A percentile compares a stretch with the other conserved stretches of the same genome.
Evolutionary conservation across 768 basidiomycete genomes (phyloP).

Genomic region (Lactarius sp.): DNA sequence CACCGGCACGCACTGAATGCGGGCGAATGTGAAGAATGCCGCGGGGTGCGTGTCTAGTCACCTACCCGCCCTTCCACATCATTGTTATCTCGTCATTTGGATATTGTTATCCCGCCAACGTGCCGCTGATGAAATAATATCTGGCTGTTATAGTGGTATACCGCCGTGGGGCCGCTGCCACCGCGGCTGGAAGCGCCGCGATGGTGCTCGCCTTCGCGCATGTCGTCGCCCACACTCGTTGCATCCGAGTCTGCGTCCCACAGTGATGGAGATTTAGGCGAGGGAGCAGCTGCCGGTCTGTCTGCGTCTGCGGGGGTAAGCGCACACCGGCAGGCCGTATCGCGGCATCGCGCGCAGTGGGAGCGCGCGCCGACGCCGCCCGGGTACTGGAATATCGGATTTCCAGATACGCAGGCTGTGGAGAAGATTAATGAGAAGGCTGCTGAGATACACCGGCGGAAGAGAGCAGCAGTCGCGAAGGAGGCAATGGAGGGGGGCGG

Average conservation of each 20-base stretch:
- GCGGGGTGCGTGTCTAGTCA: constrained; percentile 46
- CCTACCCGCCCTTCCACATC: not conserved
- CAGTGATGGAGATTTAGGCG: not conserved
- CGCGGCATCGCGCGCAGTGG: constrained; percentile 71
- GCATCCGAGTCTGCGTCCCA: not conserved
- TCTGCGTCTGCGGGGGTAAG: constrained; percentile 33
- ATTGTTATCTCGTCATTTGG: not conserved
- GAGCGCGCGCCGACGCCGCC: constrained; percentile 70
- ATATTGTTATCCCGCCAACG: not conserved
- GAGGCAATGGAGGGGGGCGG: constrained; percentile 41
- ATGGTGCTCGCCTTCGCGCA: constrained; percentile 59
- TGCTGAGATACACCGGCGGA: constrained; percentile 63
- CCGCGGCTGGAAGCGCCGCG: constrained; percentile 57
- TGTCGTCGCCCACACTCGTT: constrained; percentile 13
- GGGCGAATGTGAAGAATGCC: constrained; percentile 79
- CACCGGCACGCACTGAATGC: constrained; percentile 64
- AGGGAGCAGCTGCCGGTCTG: not conserved
- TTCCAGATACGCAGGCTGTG: constrained; percentile 81
- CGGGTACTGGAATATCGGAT: constrained; percentile 86
- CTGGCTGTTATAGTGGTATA: constrained; percentile 62
- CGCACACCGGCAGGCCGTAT: constrained; percentile 65
- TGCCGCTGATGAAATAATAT: too few species aligned
- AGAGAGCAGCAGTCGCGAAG: constrained; percentile 51
- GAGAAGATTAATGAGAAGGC: constrained; percentile 71
- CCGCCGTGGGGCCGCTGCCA: constrained; percentile 68